Evolutionary conservation across 2,329 filamentous ascomycete species (phyloP).

Genomic region (Onygenales sp.): DNA sequence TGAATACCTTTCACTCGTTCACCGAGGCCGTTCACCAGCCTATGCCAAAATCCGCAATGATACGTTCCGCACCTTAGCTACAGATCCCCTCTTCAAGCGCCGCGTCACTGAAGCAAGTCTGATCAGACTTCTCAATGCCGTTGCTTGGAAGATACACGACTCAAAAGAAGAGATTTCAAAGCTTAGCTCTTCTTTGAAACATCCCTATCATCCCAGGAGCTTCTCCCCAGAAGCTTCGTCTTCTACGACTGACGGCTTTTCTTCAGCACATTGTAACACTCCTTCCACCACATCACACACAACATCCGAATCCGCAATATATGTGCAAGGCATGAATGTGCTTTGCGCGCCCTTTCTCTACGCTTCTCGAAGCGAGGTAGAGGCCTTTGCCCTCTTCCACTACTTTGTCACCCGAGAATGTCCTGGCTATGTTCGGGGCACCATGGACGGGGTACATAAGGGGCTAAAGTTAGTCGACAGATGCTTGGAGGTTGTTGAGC

Average conservation of each 20-base stretch:
- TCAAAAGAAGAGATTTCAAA: slow-evolving; percentile 38
- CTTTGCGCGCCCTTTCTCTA: slow-evolving; percentile 93
- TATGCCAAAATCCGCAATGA: slow-evolving; percentile 98
- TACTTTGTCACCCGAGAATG: slow-evolving; percentile 79
- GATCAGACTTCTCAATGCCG: slow-evolving; percentile 86
- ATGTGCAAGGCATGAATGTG: slow-evolving; percentile 99
- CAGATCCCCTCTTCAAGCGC: slow-evolving; percentile 91
- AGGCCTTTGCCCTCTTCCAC: slow-evolving; percentile 88
- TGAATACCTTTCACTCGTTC: slow-evolving; percentile 79
- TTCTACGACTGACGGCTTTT: slow-evolving; percentile 47
- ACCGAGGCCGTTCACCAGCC: slow-evolving; percentile 85
- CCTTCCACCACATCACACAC: slow-evolving; percentile 43
- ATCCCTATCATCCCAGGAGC: slow-evolving; percentile 8
- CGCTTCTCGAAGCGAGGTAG: slow-evolving; percentile 83
- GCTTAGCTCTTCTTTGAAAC: slow-evolving; percentile 26
- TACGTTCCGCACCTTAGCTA: slow-evolving; percentile 91
- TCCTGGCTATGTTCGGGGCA: slow-evolving; percentile 86
- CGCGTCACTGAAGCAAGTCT: slow-evolving; percentile 92
- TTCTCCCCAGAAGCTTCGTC: slow-evolving; percentile 45
- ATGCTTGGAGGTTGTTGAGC: slow-evolving; percentile 82
- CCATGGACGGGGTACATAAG: slow-evolving; percentile 94
- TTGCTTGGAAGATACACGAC: slow-evolving; percentile 90
- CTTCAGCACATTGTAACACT: slow-evolving; percentile 11
- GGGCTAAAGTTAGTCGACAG: slow-evolving; percentile 86
- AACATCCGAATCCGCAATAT: slow-evolving; percentile 63